Conservation (phyloP, 2,329 filamentous ascomycete species). For the Westerdykella sp. region DNA sequence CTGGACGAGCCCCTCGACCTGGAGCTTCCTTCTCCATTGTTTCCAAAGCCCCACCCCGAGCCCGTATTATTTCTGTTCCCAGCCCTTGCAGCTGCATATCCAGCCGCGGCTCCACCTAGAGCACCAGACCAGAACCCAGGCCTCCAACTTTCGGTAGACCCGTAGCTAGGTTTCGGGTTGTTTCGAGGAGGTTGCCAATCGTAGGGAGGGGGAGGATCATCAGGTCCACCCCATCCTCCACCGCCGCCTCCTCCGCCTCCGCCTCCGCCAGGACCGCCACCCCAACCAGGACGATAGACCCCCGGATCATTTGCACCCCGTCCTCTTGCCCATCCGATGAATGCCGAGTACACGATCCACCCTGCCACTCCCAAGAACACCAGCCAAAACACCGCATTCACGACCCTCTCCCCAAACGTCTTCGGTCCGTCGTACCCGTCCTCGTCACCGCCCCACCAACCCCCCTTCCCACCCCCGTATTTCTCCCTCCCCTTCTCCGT, state of each 20-base stretch:
- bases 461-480: constrained; percentile 54
- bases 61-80: constrained; percentile 38
- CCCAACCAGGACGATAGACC: constrained; percentile 29
- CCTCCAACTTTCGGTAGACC: constrained; percentile 49
- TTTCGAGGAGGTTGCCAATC: constrained; percentile 26
- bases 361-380: constrained; percentile 55
- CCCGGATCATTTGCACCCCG: constrained; percentile 19
- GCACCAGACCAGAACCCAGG: constrained; percentile 71
- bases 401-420: constrained; percentile 25
- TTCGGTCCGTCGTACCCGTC: constrained; percentile 35
- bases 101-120: constrained; percentile 63
- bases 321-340: constrained; percentile 22
- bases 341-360: constrained; percentile 59
- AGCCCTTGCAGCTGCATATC: constrained; percentile 53
- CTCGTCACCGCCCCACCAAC: constrained; percentile 31
- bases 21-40: constrained; percentile 34
- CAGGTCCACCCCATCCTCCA: constrained; percentile 32
- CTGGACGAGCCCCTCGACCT: constrained; percentile 23
- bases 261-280: no score
- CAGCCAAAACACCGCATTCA: constrained; percentile 50
- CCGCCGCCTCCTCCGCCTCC: constrained; percentile 37
- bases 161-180: constrained; percentile 16
- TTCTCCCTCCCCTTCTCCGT: constrained; percentile 68
- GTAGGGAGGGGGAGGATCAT: constrained; percentile 48
- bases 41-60: constrained; percentile 21